Base-by-base conservation (phyloP, 495 filamentous ascomycete genomes). In the Neurospora tetrasperma region DNA sequence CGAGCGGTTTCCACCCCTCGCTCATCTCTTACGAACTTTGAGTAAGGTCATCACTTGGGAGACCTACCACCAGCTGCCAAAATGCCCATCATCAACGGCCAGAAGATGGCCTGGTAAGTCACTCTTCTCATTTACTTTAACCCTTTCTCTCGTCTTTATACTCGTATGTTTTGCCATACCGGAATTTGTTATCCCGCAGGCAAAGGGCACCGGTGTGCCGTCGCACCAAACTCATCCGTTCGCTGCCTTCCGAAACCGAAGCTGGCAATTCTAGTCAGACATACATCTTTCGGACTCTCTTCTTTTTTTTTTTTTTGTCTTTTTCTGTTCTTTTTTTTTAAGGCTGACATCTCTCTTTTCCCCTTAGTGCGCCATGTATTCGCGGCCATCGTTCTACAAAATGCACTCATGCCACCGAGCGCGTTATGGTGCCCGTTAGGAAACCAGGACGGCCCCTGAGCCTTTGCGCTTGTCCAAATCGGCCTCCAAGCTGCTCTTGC, bases 371-470 rank as follows among this genome's bases (percentile, higher is more conserved):
- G 84, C 90, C 92, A 78, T 96, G 93, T 76, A 93, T 95, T 75
- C 91, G 92, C 71, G 93, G 93, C 70, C 93, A 96, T 81, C 90
- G 93, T 76, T 94, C 93, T 31, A 92, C 92, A 75, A 92, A 91
- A 86, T 96, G 93, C 77, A 89, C 87, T 42, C 93, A 96, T 83
- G 89, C 85, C 70, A 87, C 90, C 72, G 86, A 88, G 62, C 88
- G 93, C 74, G 80, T 93, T 23, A 90, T 96, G 88, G 82, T 93
- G 72, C 90, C 90, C 69, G 92, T 95, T 11, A 89, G 90, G 70
- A 94, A 93, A 77, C 92, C 93, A 2, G 93, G 93, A 10, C 86
- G 93, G 68, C 93, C 93, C 20, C 82, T 94, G 23, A 90, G 90
- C 70, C 89, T 88, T 71, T 96, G 93, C 76, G 91, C 91, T 68